Conservation (phyloP, 345 rosid genomes). For the Odontarrhena argentea region DNA sequence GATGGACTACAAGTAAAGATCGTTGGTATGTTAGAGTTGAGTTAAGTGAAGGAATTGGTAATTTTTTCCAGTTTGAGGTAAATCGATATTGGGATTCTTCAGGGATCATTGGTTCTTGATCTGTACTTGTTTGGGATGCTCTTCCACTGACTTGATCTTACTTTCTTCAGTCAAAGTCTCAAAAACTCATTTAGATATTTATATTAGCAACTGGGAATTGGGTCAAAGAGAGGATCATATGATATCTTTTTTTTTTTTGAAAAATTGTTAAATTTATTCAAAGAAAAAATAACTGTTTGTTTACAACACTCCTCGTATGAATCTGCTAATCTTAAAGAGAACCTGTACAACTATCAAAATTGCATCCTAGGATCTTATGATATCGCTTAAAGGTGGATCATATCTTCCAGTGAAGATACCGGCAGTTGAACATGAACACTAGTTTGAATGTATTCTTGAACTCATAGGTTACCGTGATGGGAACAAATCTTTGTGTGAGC, state of each 20-base stretch:
- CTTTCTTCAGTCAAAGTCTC: background rate
- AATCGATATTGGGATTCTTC: background rate
- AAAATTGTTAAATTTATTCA: no score
- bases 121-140: background rate
- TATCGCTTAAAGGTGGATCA: background rate
- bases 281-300: no score
- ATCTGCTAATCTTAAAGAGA: no score
- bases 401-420: background rate
- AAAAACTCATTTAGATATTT: background rate
- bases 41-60: background rate
- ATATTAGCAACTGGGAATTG: no score
- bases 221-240: no score
- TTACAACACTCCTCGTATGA: no score
- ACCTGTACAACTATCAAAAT: no score
- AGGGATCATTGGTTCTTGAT: background rate
- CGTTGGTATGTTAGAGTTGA: conserved; percentile 3
- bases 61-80: background rate
- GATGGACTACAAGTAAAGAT: background rate
- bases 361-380: no score
- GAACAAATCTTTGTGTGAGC: background rate
- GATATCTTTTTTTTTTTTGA: no score
- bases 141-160: background rate
- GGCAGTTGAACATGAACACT: background rate
- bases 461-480: no score
- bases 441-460: no score